Percentiles rank a stretch among this genome's conserved stretches.
These are phyloP conservation scores for Cydonia oblonga DNA, from an alignment of 331 rosid species.

Conservation along the genomic window DNA sequence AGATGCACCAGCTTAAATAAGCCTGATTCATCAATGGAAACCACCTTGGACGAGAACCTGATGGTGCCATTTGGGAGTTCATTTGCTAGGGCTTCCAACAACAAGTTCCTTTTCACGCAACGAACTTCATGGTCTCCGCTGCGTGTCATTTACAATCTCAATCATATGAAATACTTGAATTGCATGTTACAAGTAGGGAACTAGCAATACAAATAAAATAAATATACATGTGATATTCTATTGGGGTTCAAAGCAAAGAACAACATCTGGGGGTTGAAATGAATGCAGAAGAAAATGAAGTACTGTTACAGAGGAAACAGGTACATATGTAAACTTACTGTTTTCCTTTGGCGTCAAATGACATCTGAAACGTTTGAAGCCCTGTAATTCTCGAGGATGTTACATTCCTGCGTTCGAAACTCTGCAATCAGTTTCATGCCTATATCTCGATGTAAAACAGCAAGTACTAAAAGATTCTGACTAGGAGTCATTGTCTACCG, in stretches of 20 bases:
- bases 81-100: slow-evolving; percentile 48
- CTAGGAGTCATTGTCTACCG: background rate
- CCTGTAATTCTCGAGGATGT: slow-evolving; percentile 28
- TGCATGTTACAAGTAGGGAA: background rate
- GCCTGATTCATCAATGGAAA: slow-evolving; percentile 48
- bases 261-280: background rate
- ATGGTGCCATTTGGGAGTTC: slow-evolving; percentile 57
- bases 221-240: background rate
- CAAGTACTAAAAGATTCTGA: background rate
- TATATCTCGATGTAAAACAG: background rate
- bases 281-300: background rate
- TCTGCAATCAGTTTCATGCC: background rate
- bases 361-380: slow-evolving; percentile 8
- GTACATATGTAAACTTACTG: slow-evolving; percentile 16
- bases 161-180: background rate
- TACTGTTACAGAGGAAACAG: background rate
- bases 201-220: too few relatives aligned
- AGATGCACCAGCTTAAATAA: slow-evolving; percentile 47
- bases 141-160: background rate
- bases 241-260: background rate
- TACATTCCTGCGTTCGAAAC: slow-evolving; percentile 27
- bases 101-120: slow-evolving; percentile 31
- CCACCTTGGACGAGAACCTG: slow-evolving; percentile 53
- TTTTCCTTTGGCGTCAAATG: slow-evolving; percentile 18
- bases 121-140: slow-evolving; percentile 43